These are phyloP conservation scores for Penicillium macrosclerotiorum DNA, from an alignment of 495 filamentous ascomycete genomes.

Conservation along the genomic window DNA sequence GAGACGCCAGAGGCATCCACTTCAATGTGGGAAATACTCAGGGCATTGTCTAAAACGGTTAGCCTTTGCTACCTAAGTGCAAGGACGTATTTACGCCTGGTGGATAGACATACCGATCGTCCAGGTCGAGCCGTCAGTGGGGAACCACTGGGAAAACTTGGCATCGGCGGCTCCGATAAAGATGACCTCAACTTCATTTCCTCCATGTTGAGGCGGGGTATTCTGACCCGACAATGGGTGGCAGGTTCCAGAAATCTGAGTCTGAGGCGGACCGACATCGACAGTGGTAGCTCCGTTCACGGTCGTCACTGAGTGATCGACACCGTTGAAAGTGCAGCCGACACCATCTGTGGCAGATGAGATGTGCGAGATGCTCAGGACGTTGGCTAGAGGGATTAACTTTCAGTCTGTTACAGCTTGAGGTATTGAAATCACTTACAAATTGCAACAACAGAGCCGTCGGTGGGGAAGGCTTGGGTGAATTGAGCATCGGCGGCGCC, in stretches of 20 bases:
- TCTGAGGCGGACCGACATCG: constrained; percentile 38
- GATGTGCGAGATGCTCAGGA: constrained; percentile 27
- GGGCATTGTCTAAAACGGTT: constrained; percentile 6
- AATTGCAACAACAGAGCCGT: constrained; percentile 19
- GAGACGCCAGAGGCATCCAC: constrained; percentile 1
- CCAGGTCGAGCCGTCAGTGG: neutral
- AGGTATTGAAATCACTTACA: constrained; percentile 9
- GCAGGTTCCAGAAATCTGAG: constrained; percentile 36
- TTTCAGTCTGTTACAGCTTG: neutral
- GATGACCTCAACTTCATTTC: constrained; percentile 4
- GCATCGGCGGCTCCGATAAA: constrained; percentile 21
- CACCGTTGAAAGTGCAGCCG: constrained; percentile 22
- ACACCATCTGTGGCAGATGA: constrained; percentile 11
- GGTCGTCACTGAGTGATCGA: constrained; percentile 22
- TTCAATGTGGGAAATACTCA: constrained; percentile 20
- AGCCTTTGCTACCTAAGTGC: neutral
- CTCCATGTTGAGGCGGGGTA: no score
- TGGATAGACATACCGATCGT: constrained; percentile 12
- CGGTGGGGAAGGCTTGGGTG: constrained; percentile 22
- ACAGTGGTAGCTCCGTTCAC: constrained; percentile 19
- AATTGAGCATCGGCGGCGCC: constrained; percentile 27
- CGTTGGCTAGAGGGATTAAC: constrained; percentile 17
- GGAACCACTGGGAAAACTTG: constrained; percentile 15
- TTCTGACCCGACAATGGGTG: neutral
- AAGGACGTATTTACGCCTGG: neutral